Evolutionary conservation across 2,329 filamentous ascomycete genomes (phyloP).

Genomic region (Exophiala bonariae): DNA sequence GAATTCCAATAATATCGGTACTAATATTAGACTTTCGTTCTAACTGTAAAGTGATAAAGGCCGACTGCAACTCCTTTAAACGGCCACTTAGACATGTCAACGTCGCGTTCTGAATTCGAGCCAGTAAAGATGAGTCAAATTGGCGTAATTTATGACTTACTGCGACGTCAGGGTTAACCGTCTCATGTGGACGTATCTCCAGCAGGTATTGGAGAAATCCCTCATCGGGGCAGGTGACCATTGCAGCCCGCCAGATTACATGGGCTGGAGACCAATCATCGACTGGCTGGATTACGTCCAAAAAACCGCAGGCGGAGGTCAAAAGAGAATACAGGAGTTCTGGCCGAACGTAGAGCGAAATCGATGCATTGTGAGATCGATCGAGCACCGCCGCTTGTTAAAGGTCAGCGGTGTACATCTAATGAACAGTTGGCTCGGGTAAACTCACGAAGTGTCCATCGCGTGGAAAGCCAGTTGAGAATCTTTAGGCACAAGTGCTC

Average conservation of each 20-base stretch:
- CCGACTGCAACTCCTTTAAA: conserved; percentile 44
- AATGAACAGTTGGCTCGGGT: not conserved
- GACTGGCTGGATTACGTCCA: conserved; percentile 16
- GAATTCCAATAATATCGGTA: conserved; percentile 39
- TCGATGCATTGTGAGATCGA: conserved; percentile 63
- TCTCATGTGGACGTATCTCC: not conserved
- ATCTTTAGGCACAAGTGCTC: conserved; percentile 69
- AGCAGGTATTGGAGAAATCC: conserved; percentile 17
- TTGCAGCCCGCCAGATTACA: conserved; percentile 7
- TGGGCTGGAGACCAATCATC: conserved; percentile 19
- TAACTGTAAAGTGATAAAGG: conserved; percentile 43
- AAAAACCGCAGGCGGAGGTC: conserved; percentile 62
- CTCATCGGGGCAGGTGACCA: conserved; percentile 7
- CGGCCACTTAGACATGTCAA: conserved; percentile 49
- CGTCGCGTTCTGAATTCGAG: conserved; percentile 35
- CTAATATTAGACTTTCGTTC: conserved; percentile 49
- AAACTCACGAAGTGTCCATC: conserved; percentile 75
- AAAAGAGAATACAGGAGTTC: conserved; percentile 70
- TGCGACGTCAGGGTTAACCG: not conserved
- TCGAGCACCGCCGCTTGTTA: conserved; percentile 58
- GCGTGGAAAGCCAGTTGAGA: conserved; percentile 76
- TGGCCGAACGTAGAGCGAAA: conserved; percentile 64
- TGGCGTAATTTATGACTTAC: not conserved
- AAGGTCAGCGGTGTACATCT: conserved; percentile 15
- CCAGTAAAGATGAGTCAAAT: conserved; percentile 11